Base-by-base conservation (phyloP, 352 stramenopile species). In the Phytophthora rubi region DNA sequence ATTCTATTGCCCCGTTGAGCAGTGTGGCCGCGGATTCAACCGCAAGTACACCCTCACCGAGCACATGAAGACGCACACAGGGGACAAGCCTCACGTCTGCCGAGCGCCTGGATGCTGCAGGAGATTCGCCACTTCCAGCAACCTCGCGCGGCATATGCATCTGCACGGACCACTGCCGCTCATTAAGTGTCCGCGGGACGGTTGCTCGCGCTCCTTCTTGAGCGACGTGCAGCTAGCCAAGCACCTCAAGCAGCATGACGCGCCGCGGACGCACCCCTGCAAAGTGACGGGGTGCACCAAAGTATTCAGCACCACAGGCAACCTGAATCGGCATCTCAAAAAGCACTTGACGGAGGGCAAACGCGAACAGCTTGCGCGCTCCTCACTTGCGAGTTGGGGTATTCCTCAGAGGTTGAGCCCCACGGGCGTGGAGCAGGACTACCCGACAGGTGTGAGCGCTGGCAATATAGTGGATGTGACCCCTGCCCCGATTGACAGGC, bases 1-100 rank as follows among this genome's bases (percentile, higher is more conserved):
- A 37, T 80, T 80, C 61, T 26, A 48, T 16, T 81, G 74, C 33
- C 74, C 74, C 16, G 32, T 69, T 2, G 56, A 54, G 2, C 61
- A 53, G 16, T 82, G 71, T 37, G 53, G 63, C 4, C 63, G 75
- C 30, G 62, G 65, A 9, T 84, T 82, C 71, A 81, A 76, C 45
- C 78, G 82, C 62, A 83, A 85, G 55, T 88, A 86, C 67, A 87
- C 82, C 13, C 80, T 87, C 48, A 77, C 63, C 0, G 80, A 89
- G 67, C 82, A 90, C 64, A 77, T 82, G 49, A 89, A 89, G 72
- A 89, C 78, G 0, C 82, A 90, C 66, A 84, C 76, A 21, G 82
- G 80, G 30, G 82, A 86, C 53, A 88, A 80, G 30, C 80, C 82
- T 0, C 76, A 86, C 42, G 54, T 75, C 2, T 90, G 82, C 58